Conservation (phyloP, 2,329 filamentous ascomycete species). For the Penicillium sp. region DNA sequence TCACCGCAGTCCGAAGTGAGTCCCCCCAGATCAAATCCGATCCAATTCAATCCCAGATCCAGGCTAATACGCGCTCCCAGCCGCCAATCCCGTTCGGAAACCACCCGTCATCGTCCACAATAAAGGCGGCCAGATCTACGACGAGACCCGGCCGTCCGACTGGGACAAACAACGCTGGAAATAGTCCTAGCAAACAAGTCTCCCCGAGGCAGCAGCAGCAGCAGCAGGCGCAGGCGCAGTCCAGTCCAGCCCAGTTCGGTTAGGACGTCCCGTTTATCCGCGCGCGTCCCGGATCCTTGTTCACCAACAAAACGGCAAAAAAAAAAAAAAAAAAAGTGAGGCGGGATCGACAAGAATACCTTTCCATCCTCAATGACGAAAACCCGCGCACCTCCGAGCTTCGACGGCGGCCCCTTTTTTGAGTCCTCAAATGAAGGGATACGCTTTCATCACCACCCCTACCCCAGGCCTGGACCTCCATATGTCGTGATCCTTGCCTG, state of each 20-base stretch:
- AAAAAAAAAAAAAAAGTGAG: too few species aligned
- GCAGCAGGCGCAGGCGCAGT: neutral
- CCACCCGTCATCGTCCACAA: constrained; percentile 34
- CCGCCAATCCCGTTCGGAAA: constrained; percentile 30
- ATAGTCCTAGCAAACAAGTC: constrained; percentile 16
- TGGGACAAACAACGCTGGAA: constrained; percentile 40
- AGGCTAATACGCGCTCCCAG: constrained; percentile 19
- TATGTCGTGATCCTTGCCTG: neutral
- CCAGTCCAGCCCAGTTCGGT: neutral
- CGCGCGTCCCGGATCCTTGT: constrained; percentile 5
- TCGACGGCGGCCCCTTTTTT: constrained; percentile 5
- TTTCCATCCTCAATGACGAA: neutral
- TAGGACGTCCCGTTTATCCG: constrained; percentile 11
- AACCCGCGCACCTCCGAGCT: neutral
- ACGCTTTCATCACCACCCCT: constrained; percentile 6
- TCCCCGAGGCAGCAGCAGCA: neutral
- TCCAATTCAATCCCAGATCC: constrained; percentile 19
- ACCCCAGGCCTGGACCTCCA: constrained; percentile 1
- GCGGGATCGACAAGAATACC: constrained; percentile 10
- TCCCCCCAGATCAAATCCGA: neutral
- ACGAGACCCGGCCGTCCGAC: constrained; percentile 35
- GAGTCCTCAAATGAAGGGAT: constrained; percentile 7
- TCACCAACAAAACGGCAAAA: neutral
- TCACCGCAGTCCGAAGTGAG: constrained; percentile 30
- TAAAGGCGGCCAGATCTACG: constrained; percentile 34